phyloP scores from a whole-genome alignment of 148 eudicot genomes.

The Arbutus unedo region DNA sequence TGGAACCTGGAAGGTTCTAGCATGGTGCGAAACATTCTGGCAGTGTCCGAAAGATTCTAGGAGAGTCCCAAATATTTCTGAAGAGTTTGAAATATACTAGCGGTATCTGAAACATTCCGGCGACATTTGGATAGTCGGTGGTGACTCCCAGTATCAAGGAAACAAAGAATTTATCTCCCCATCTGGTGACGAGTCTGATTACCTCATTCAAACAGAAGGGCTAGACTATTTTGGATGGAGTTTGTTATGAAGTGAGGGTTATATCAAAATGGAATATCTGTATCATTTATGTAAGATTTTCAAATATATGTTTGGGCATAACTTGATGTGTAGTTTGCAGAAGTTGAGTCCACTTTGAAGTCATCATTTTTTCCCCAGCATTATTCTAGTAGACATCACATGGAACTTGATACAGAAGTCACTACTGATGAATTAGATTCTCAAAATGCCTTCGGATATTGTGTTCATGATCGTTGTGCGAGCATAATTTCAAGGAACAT shows the following conservation, averaged over 20 bases:
- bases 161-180: neutral
- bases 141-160: neutral
- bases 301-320: neutral
- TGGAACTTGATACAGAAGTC: neutral
- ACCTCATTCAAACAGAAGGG: neutral
- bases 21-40: no score
- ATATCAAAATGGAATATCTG: neutral
- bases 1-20: no score
- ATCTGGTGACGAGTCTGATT: neutral
- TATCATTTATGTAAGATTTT: no score
- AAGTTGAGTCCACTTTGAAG: no score
- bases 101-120: no score
- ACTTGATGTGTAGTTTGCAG: neutral
- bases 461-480: neutral
- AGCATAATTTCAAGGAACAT: neutral
- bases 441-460: neutral
- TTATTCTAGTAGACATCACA: neutral
- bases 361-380: no score
- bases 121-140: no score
- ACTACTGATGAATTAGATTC: neutral
- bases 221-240: neutral
- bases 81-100: no score
- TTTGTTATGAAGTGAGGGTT: neutral
- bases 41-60: no score
- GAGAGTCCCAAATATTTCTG: no score